Evolutionary conservation across 495 filamentous ascomycete species (phyloP), one percentile per base, ranked within the genome.

Genomic region (Neurospora pannonica): DNA sequence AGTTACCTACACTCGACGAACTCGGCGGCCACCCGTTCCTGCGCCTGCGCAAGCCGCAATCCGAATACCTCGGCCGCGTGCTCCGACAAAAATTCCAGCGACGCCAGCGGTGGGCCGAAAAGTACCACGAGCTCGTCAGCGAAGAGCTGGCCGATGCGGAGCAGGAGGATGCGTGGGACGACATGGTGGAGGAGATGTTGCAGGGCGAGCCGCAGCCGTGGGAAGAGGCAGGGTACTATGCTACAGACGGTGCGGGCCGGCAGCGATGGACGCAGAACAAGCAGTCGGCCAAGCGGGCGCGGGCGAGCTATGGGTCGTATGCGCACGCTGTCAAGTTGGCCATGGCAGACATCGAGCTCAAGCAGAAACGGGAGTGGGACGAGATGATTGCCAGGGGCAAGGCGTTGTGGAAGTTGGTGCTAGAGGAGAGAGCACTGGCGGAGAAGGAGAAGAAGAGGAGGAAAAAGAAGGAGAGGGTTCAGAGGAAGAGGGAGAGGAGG

Each of bases 11-110:
- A 0, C 79, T 94, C 2, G 87, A 88, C 74, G 75, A 72, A 1
- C 88, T 89, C 3, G 82, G 83, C 43, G 88, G 86, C 37, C 75
- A 92, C n/a, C 92, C 93, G 0, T 91, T 94, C 74, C 81, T 96
- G 60, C 89, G 92, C 34, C 79, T 92, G 71, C 87, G 85, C 75
- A 94, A 94, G 78, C 92, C 92, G 9, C 91, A 93, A 77, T 86
- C 92, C 6, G 76, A 78, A 38, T 81, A 81, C 42, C 82, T 95
- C 5, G 88, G 86, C 74, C 81, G 86, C 4, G 82, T 92, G 1
- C 79, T 96, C 15, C 80, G 85, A 10, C 81, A 87, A 38, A 90
- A 88, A 71, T 75, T 87, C 21, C 11, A 75, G 21, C 71, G 71
- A 67, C 82, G 82, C 10, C 79, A 85, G 21, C 83, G 77, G 28